These are phyloP conservation scores for Cutaneotrichosporon cutaneum DNA, from an alignment of 1,284 basidiomycete species.

Conservation along the genomic window DNA sequence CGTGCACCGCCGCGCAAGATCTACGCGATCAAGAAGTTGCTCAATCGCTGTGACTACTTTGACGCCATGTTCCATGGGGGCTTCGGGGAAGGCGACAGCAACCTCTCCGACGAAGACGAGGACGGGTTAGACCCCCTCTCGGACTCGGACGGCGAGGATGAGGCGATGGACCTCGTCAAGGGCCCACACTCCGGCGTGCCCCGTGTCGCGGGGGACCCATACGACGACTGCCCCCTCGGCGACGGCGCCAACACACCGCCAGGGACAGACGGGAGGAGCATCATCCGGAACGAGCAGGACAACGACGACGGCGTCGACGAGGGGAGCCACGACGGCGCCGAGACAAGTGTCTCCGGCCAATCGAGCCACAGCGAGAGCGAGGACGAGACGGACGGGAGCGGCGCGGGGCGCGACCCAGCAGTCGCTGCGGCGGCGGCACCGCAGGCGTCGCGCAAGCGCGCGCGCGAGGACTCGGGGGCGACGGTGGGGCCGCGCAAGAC, in stretches of 20 bases:
- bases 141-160: slow-evolving; percentile 52
- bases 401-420: background rate
- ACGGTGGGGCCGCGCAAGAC: slow-evolving; percentile 56
- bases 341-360: background rate
- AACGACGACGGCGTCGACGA: slow-evolving; percentile 21
- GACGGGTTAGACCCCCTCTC: slow-evolving; percentile 40
- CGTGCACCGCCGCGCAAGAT: slow-evolving; percentile 30
- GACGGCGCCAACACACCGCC: slow-evolving; percentile 7
- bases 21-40: slow-evolving; percentile 63
- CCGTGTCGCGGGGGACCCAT: background rate
- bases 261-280: background rate
- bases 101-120: slow-evolving; percentile 35
- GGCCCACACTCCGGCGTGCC: background rate
- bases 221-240: background rate
- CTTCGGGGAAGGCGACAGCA: slow-evolving; percentile 42
- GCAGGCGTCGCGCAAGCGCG: slow-evolving; percentile 12
- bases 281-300: background rate
- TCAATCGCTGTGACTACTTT: slow-evolving; percentile 74
- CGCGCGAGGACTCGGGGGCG: slow-evolving; percentile 4
- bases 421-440: background rate
- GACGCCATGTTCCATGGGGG: slow-evolving; percentile 53
- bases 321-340: slow-evolving; percentile 7
- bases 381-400: background rate
- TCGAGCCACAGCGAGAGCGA: slow-evolving; percentile 1
- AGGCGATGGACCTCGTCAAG: slow-evolving; percentile 27